Base-by-base conservation (phyloP, 768 basidiomycete species). In the Filobasidium wieringae region DNA sequence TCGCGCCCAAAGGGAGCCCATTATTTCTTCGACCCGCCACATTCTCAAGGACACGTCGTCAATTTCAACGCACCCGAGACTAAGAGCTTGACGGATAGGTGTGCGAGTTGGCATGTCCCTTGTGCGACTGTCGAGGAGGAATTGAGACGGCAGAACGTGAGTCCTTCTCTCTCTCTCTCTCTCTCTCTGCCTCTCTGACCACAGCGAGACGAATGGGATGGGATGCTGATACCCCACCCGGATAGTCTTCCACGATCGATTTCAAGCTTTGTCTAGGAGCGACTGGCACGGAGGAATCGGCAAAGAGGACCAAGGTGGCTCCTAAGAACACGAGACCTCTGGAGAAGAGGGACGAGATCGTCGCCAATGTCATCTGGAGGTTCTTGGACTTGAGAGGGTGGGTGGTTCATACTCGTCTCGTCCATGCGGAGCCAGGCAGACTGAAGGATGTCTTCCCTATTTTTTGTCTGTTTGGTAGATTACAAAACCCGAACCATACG, bases 281-380 rank as follows among this genome's bases (percentile, higher is more conserved):
- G 36, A 91, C 92, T 27, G 80, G 81, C 41, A 78, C 82, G 40
- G 88, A 92, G 55, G 84, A 84, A 65, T 79, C 86, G 22, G 91
- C 95, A 0, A 72, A 76, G 37, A 83, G 89, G 39, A 97, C 93
- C 49, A 86, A 85, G 72, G 78, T 80, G 50, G 59, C 61, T 17
- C 63, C 60, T 84, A 76, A 52, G 26, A 63, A 64, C 56, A 67
- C 72, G n/a, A 67, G 68, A 60, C 80, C 82, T 15, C 79, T 99
- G 27, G 93, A 97, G 60, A 96, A 95, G 77, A 97, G 97, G 76
- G 95, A 99, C 66, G 95, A 99, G 73, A 79, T 95, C 0, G 95
- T 99, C 3, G 92, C 92, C 7, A 99, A 99, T 70, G 91, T 93
- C 27, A 87, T 99, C 55, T 96, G 92, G 92, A 82, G 93, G 53